Base-by-base conservation (phyloP, 805 yeast species). In the Blastobotrys muscicola region DNA sequence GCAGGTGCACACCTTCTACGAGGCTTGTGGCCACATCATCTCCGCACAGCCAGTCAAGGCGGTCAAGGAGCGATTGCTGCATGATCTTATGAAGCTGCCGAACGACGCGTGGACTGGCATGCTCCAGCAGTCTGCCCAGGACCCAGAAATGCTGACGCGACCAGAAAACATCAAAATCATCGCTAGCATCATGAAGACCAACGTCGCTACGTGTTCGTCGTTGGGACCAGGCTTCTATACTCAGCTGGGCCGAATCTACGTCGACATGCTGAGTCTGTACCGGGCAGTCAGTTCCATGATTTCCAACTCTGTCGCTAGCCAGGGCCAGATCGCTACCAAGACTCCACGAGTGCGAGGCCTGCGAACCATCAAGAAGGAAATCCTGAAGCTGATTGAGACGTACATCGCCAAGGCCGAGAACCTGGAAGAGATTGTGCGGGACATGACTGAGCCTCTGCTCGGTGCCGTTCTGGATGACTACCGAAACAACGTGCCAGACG, bases 1-100 rank as follows among this genome's bases (percentile, higher is more conserved):
- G 62, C 99, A 92, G 65, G 94, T 92, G 23, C 98, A 92, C 62
- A 87, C 97, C 1, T 92, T 92, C 60, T 92, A 92, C 63, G 95
- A 85, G 67, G 97, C 98, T 1, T 90, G 97, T 70, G 97, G 97
- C 54, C 78, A 83, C 47, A 90, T 92, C 44, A 76, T 92, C 32
- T 77, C 89, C 42, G 95, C 96, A 9, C 97, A 90, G 63, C 76
- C 81, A 33, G 74, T 80, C 37, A 70, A 72, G 49, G 76, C 74
- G 9, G 72, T 75, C 33, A 80, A 92, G 62, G 86, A 84, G 47
- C 75, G 80, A 47, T 69, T 89, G 43, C 71, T 87, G 43, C 61
- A 71, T 41, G 89, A 85, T 43, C 71, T 92, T 55, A 92, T 92
- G 98, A 73, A 75, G 39, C 67, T 89, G 49, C 98, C 98, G 36